Evolutionary conservation across 805 yeast species (phyloP).

Genomic region (Saturnispora quitensis): DNA sequence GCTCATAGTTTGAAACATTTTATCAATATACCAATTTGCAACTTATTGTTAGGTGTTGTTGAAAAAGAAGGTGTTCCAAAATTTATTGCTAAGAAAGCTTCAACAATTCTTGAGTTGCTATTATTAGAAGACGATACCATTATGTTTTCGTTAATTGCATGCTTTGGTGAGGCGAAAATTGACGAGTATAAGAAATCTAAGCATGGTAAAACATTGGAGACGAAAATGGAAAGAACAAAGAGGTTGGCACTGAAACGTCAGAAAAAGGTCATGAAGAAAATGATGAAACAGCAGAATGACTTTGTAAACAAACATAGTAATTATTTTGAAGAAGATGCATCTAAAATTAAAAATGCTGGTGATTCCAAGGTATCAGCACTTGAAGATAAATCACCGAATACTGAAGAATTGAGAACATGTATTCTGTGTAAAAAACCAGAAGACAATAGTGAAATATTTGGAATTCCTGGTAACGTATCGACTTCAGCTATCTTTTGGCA

Average conservation of each 20-base stretch:
- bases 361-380: background rate
- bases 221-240: conserved; percentile 46
- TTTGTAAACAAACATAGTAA: conserved; percentile 34
- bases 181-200: conserved; percentile 40
- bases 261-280: conserved; percentile 49
- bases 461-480: conserved; percentile 45
- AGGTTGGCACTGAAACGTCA: conserved; percentile 55
- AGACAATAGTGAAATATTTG: conserved; percentile 38
- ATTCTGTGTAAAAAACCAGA: conserved; percentile 52
- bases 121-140: conserved; percentile 41
- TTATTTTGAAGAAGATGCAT: conserved; percentile 12
- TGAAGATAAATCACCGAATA: background rate
- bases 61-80: conserved; percentile 42
- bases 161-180: conserved; percentile 51
- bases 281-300: conserved; percentile 43
- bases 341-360: conserved; percentile 1
- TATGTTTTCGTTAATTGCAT: conserved; percentile 40
- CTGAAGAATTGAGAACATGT: conserved; percentile 31
- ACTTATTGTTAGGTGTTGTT: conserved; percentile 42
- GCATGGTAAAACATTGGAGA: conserved; percentile 35
- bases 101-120: conserved; percentile 42
- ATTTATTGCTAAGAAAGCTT: conserved; percentile 44
- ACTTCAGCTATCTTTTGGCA: conserved; percentile 43
- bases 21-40: conserved; percentile 47
- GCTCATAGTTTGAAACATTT: conserved; percentile 26